Evolutionary conservation across 768 basidiomycete species (phyloP).

Genomic region (Leucosporidium yakuticum): DNA sequence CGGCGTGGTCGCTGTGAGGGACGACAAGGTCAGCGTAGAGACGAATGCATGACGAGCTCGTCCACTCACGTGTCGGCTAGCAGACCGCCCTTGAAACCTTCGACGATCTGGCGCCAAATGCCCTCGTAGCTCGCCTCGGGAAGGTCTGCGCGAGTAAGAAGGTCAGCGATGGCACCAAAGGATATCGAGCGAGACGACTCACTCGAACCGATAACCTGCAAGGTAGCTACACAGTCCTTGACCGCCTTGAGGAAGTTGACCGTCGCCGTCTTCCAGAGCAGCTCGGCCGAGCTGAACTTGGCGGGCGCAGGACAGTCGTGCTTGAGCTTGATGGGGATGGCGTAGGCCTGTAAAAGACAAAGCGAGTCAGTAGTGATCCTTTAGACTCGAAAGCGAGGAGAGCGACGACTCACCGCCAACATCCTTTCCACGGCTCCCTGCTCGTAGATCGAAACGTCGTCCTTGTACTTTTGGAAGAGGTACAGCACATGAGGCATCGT

Average conservation of each 20-base stretch:
- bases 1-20: slow-evolving; percentile 52
- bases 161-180: not conserved
- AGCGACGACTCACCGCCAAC: slow-evolving; percentile 54
- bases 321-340: slow-evolving; percentile 86
- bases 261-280: slow-evolving; percentile 95
- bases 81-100: slow-evolving; percentile 73
- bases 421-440: slow-evolving; percentile 82
- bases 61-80: slow-evolving; percentile 70
- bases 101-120: slow-evolving; percentile 77
- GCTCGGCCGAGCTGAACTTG: slow-evolving; percentile 76
- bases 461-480: slow-evolving; percentile 65
- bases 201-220: slow-evolving; percentile 2
- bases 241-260: slow-evolving; percentile 67
- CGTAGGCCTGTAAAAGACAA: slow-evolving; percentile 57
- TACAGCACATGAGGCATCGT: slow-evolving; percentile 76
- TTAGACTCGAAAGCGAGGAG: not conserved
- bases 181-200: not conserved
- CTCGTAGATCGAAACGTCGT: slow-evolving; percentile 57
- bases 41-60: slow-evolving; percentile 49
- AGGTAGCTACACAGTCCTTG: slow-evolving; percentile 6
- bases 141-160: slow-evolving; percentile 50
- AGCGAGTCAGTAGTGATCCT: not conserved
- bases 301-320: slow-evolving; percentile 88
- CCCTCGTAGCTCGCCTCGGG: slow-evolving; percentile 52
- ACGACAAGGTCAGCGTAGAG: slow-evolving; percentile 7